A percentile compares a stretch with the other conserved stretches of the same genome.
phyloP scores from a whole-genome alignment of 2,329 filamentous ascomycete genomes.

The Dothiorella sarmentorum region DNA sequence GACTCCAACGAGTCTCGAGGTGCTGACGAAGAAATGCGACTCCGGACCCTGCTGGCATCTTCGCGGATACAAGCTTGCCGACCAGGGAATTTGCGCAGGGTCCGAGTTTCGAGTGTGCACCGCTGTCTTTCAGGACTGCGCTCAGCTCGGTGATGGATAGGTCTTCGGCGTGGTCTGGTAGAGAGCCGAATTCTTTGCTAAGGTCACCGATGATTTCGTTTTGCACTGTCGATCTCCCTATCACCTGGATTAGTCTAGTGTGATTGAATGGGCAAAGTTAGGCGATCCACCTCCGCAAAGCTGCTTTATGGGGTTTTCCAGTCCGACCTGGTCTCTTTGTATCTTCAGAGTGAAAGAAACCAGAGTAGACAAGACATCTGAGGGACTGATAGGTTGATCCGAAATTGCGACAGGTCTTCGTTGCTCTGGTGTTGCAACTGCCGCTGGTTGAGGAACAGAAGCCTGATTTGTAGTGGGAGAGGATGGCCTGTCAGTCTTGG shows the following conservation, averaged over 20 bases:
- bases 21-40: not conserved
- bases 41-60: not conserved
- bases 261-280: not conserved
- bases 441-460: too few relatives aligned
- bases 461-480: not conserved
- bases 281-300: not conserved
- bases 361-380: too few relatives aligned
- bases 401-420: too few relatives aligned
- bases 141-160: not conserved
- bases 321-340: too few relatives aligned
- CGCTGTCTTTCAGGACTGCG: too few relatives aligned
- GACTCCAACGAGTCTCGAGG: not conserved
- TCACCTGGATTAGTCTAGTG: not conserved
- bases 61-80: not conserved
- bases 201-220: not conserved
- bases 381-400: too few relatives aligned
- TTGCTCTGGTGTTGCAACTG: too few relatives aligned
- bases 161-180: constrained; percentile 9
- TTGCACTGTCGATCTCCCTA: not conserved
- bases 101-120: too few relatives aligned
- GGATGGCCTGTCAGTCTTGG: not conserved
- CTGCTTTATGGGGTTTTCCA: too few relatives aligned
- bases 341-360: too few relatives aligned
- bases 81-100: not conserved
- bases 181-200: not conserved